Evolutionary conservation across 176 grass and related monocot genomes (phyloP), one percentile per base, ranked within the genome.

Genomic region (Luzula sylvatica): DNA sequence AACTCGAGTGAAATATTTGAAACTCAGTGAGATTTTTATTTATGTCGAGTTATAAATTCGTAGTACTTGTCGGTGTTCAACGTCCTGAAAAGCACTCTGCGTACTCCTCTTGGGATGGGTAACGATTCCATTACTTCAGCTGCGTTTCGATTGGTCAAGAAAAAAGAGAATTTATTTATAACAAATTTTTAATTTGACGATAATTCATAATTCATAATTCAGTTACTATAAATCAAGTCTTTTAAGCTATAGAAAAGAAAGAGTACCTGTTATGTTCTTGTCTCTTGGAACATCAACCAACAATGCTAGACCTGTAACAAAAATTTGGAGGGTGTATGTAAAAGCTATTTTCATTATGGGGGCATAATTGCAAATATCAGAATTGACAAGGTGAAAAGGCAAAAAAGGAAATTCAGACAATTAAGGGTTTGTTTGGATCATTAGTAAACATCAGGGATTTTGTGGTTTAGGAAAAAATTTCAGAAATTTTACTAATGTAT

Each of bases 181-280:
- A 35, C 30, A 35, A 35, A 4, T 35, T 7, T 35, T 35, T 35
- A 35, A 35, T 35, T n/a, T 9, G 30, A 35, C 5, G 9, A 4
- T 7, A 14, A 35, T 35, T 35, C 9, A 35, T 35, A 14, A 35
- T 35, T 35, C 9, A 35, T 35, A 7, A 35, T 9, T 7, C 9
- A 35, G 9, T 35, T 35, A 51, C 3, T n/a, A 23, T 21, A 8
- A 30, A 23, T 16, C 2, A 26, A 47, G 9, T 42, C 47, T 39
- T 7, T 11, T 6, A 46, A 41, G 8, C 17, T n/a, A 32, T 6
- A 24, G 8, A 45, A 27, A 9, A 21, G 46, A 12, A 20, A 3
- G 8, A 0, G 8, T 82, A 96, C 90, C 84, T 86, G 90, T 96
- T 79, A 96, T 79, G 12, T 89, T 96, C 46, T 71, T 82, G 73